Evolutionary conservation across 2,329 filamentous ascomycete genomes (phyloP).

Genomic region (Aspergillus amoenus): DNA sequence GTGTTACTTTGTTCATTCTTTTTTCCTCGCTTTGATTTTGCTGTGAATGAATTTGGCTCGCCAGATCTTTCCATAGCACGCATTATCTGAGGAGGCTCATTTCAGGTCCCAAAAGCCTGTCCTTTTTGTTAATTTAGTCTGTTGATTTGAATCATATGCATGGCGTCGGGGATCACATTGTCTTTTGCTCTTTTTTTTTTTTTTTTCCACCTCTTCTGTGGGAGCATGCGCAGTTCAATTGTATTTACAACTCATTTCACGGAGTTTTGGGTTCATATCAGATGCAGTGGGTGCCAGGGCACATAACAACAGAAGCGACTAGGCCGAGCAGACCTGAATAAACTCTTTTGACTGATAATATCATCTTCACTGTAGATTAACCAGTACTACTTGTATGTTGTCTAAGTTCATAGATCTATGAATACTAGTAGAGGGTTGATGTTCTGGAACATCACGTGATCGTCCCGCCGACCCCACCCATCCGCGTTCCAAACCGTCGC

Average conservation of each 20-base stretch:
- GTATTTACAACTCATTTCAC: constrained; percentile 13
- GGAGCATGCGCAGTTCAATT: constrained; percentile 14
- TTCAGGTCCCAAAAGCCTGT: constrained; percentile 6
- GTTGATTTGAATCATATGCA: constrained; percentile 7
- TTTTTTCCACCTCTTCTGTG: not conserved
- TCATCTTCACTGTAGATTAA: not conserved
- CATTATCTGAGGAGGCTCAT: constrained; percentile 1
- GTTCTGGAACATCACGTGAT: not conserved
- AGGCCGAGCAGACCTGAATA: not conserved
- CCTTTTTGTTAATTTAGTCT: constrained; percentile 6
- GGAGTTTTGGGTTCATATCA: constrained; percentile 16
- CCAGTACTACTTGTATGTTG: no score
- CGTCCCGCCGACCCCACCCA: not conserved
- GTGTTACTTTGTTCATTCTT: constrained; percentile 6
- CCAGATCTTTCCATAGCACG: not conserved
- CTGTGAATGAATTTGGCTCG: constrained; percentile 1
- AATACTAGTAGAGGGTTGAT: not conserved
- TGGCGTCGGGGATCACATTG: constrained; percentile 19
- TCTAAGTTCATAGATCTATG: not conserved
- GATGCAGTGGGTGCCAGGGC: not conserved
- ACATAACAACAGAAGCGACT: constrained; percentile 2
- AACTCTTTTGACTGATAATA: not conserved
- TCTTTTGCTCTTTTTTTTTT: constrained; percentile 14
- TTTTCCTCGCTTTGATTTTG: not conserved
- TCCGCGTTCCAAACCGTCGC: not conserved